Evolutionary conservation across 139 green algal genomes (phyloP), one percentile per base, ranked within the genome.

Genomic region (Deuterostichococcus epilithicus): DNA sequence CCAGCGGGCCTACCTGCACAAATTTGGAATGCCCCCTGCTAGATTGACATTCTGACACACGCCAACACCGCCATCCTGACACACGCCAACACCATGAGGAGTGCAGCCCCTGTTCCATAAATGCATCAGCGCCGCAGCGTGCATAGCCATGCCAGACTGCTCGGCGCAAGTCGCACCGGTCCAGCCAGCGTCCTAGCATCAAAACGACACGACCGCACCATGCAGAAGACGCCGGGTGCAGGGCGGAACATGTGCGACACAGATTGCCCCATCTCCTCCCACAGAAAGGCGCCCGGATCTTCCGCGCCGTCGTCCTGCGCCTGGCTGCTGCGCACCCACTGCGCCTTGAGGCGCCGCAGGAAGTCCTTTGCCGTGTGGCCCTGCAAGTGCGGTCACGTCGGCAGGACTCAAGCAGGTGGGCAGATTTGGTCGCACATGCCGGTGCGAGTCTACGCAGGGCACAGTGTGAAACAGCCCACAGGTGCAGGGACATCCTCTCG

Each of bases 241-340:
- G n/a, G 68, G 22, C 76, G 71, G 68, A 90, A 79, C 38, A 85
- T 74, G n/a, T 60, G 5, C 4, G 35, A 68, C 22, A 78, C 85
- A 0, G 66, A 23, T 26, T 68, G 45, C 0, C 76, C 80, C 37
- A 94, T 72, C 36, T 36, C 76, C 0, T n/a, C 34, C 89, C 90
- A 94, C 63, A 86, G 52, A 70, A 94, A 91, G n/a, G 78, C 84
- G 18, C 33, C 22, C 4, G 86, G 78, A 36, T 88, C 74, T 0
- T 74, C 44, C 30, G 63, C 63, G 35, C 83, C 73, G 32, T 74
- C 71, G 30, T 39, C 52, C 76, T 86, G 77, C 1, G 77, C 74
- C 28, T 87, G 75, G 4, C 20, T 26, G 33, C 82, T 80, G 28
- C 66, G 65, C 30, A 87, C 78, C 23, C 80, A 85, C 2, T 52